These are phyloP conservation scores for Chaetomium fimeti DNA, from an alignment of 495 filamentous ascomycete species.

Conservation along the genomic window DNA sequence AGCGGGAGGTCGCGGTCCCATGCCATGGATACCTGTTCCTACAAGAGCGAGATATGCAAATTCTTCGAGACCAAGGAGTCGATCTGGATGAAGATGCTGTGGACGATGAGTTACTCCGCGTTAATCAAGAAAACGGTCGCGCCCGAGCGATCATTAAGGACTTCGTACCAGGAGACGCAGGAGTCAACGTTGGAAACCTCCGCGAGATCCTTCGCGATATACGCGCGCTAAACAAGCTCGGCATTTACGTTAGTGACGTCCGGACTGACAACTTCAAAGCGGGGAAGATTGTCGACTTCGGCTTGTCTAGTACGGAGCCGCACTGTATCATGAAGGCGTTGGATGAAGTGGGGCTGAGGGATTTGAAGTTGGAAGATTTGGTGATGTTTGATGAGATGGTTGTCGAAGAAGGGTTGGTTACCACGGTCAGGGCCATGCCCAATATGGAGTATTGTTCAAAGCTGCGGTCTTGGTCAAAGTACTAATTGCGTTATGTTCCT, in stretches of 20 bases:
- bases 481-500: no score
- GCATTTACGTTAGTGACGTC: not conserved
- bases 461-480: no score
- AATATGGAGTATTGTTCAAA: not conserved
- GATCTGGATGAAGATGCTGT: not conserved
- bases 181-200: not conserved
- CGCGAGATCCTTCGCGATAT: not conserved
- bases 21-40: not conserved
- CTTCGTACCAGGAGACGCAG: not conserved
- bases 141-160: not conserved
- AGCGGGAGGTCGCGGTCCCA: not conserved
- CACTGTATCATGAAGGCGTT: no score
- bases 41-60: not conserved
- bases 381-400: slow-evolving; percentile 3
- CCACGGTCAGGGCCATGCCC: not conserved
- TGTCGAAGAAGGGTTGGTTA: not conserved
- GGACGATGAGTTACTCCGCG: not conserved
- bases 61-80: not conserved
- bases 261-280: not conserved
- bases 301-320: not conserved
- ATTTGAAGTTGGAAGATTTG: not conserved
- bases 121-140: not conserved
- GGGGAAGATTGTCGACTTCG: not conserved
- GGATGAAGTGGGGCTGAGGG: no score
- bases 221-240: not conserved